phyloP scores from a whole-genome alignment of 345 rosid genomes.

The Anastatica hierochuntica region DNA sequence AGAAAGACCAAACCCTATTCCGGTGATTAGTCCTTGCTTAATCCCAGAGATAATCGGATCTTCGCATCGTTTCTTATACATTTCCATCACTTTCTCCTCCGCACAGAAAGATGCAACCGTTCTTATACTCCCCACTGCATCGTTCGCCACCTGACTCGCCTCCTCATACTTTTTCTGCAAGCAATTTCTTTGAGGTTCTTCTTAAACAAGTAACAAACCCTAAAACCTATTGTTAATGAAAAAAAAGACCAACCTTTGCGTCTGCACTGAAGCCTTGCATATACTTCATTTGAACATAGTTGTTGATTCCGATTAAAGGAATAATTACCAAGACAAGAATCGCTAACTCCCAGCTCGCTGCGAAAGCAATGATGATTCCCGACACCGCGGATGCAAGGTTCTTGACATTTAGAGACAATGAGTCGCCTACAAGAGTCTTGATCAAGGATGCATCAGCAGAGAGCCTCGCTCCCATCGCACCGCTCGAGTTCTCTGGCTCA shows the following conservation, averaged over 20 bases:
- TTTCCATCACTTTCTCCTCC: slow-evolving; percentile 50
- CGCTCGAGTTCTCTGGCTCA: slow-evolving; percentile 50
- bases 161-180: slow-evolving; percentile 55
- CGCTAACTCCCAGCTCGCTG: slow-evolving; percentile 48
- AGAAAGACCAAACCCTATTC: slow-evolving; percentile 46
- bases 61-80: slow-evolving; percentile 45
- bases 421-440: slow-evolving; percentile 50
- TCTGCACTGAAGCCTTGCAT: slow-evolving; percentile 50
- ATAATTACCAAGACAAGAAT: slow-evolving; percentile 31
- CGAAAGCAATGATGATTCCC: slow-evolving; percentile 48
- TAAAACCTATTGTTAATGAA: not conserved
- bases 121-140: slow-evolving; percentile 62
- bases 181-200: not conserved
- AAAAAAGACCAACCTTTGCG: slow-evolving; percentile 38
- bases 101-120: slow-evolving; percentile 73
- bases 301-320: slow-evolving; percentile 38
- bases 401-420: slow-evolving; percentile 35
- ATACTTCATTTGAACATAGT: slow-evolving; percentile 37
- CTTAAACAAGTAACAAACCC: not conserved
- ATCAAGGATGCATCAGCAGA: slow-evolving; percentile 59
- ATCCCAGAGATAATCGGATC: slow-evolving; percentile 43
- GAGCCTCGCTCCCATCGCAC: slow-evolving; percentile 58
- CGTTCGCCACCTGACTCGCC: slow-evolving; percentile 67
- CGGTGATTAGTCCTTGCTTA: slow-evolving; percentile 43
- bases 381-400: slow-evolving; percentile 36